Evolutionary conservation across 1,139 yeast genomes (phyloP).

Genomic region (Arxiozyma slooffiae): DNA sequence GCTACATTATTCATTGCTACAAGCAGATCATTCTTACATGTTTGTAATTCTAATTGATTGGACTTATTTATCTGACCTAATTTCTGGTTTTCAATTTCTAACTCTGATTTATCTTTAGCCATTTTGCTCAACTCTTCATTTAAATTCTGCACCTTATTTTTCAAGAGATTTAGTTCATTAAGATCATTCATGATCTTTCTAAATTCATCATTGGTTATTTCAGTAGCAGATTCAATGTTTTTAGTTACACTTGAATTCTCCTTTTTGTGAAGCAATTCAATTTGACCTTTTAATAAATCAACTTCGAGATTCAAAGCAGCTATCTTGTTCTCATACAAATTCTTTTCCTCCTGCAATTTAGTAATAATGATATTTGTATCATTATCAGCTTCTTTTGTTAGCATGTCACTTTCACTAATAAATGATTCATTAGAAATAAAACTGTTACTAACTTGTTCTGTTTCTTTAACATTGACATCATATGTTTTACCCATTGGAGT

Average conservation of each 20-base stretch:
- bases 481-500: neutral
- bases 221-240: neutral
- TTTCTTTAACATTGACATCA: neutral
- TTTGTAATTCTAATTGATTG: neutral
- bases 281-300: neutral
- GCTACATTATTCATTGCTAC: neutral
- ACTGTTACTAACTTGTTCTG: neutral
- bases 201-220: neutral
- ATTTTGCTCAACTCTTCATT: constrained; percentile 16
- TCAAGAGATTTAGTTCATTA: constrained; percentile 24
- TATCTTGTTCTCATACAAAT: constrained; percentile 2
- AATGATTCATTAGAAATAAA: constrained; percentile 18
- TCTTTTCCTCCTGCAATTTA: neutral
- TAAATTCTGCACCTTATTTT: constrained; percentile 35
- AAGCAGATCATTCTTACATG: neutral
- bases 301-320: neutral
- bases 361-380: neutral
- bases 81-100: neutral
- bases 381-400: neutral
- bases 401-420: neutral
- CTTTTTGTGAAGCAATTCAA: neutral
- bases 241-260: neutral
- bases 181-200: neutral
- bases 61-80: neutral
- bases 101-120: neutral